Evolutionary conservation across 495 filamentous ascomycete species (phyloP).

Genomic region (Ramalina intermedia): DNA sequence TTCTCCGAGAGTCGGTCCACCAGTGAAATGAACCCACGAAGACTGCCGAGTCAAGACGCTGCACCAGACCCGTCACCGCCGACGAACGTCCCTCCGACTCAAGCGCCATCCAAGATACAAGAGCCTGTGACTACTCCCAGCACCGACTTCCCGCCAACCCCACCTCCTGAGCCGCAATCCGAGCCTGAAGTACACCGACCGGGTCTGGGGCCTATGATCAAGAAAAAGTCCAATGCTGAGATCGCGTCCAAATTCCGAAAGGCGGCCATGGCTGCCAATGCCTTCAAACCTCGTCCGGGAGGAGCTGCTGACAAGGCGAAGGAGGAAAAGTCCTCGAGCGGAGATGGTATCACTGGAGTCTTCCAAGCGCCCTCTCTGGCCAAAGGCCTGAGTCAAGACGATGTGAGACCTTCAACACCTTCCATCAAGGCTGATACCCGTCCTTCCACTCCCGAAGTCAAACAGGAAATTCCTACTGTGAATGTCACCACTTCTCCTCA

Average conservation of each 20-base stretch:
- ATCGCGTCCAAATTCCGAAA: slow-evolving; percentile 69
- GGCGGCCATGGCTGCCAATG: slow-evolving; percentile 65
- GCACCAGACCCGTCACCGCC: background rate
- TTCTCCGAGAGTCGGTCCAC: background rate
- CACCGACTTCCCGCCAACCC: slow-evolving; percentile 5
- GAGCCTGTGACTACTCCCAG: background rate
- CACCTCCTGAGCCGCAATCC: slow-evolving; percentile 16
- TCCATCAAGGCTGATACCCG: slow-evolving; percentile 1
- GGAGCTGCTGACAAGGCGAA: slow-evolving; percentile 64
- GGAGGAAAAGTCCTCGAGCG: slow-evolving; percentile 38
- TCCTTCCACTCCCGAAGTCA: slow-evolving; percentile 8
- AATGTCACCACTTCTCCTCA: slow-evolving; percentile 14
- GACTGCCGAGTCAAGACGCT: slow-evolving; percentile 4
- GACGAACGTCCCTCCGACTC: background rate
- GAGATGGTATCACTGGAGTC: slow-evolving; percentile 78
- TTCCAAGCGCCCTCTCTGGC: slow-evolving; percentile 57
- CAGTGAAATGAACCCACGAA: slow-evolving; percentile 8
- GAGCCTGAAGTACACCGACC: slow-evolving; percentile 49
- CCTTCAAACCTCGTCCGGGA: slow-evolving; percentile 73
- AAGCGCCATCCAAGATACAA: background rate
- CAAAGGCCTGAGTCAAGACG: slow-evolving; percentile 8
- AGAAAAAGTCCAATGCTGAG: slow-evolving; percentile 55
- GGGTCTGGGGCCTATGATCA: slow-evolving; percentile 83
- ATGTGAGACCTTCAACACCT: slow-evolving; percentile 4
- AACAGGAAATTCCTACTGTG: slow-evolving; percentile 14